A percentile compares a stretch with the other conserved stretches of the same genome.
phyloP scores from a whole-genome alignment of 345 rosid species.

The Salix udensis region DNA sequence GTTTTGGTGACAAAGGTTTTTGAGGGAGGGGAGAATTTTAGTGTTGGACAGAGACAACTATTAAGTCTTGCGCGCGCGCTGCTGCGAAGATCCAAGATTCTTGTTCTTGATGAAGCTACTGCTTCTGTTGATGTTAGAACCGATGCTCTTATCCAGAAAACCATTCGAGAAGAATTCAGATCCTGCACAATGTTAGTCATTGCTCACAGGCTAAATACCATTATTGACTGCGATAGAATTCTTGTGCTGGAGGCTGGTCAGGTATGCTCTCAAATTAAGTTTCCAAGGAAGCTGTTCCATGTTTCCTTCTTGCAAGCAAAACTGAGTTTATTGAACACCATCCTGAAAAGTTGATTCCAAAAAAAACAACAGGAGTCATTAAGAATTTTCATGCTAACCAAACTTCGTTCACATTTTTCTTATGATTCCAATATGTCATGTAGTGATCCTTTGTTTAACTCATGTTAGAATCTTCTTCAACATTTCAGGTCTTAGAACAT shows the following conservation, averaged over 20 bases:
- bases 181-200: constrained; percentile 31
- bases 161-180: constrained; percentile 30
- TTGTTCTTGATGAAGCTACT: constrained; percentile 36
- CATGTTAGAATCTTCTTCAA: not conserved
- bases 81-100: constrained; percentile 29
- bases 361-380: not conserved
- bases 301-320: not conserved
- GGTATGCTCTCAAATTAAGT: constrained; percentile 15
- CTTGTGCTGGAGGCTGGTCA: constrained; percentile 34
- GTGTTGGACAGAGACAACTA: constrained; percentile 36
- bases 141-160: constrained; percentile 31
- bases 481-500: constrained; percentile 24
- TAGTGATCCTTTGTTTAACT: not conserved
- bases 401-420: not conserved
- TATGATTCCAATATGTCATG: not conserved
- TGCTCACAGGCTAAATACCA: constrained; percentile 34
- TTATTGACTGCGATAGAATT: constrained; percentile 29
- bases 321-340: not conserved
- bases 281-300: not conserved
- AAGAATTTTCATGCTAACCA: not conserved
- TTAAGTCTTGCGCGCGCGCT: constrained; percentile 32
- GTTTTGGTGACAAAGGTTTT: constrained; percentile 14
- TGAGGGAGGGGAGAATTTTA: constrained; percentile 35
- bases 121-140: constrained; percentile 35
- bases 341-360: not conserved